Percentiles rank a stretch among this genome's conserved stretches.
These are phyloP conservation scores for Protomyces inouyei DNA, from an alignment of 1,139 yeast species.

Conservation along the genomic window DNA sequence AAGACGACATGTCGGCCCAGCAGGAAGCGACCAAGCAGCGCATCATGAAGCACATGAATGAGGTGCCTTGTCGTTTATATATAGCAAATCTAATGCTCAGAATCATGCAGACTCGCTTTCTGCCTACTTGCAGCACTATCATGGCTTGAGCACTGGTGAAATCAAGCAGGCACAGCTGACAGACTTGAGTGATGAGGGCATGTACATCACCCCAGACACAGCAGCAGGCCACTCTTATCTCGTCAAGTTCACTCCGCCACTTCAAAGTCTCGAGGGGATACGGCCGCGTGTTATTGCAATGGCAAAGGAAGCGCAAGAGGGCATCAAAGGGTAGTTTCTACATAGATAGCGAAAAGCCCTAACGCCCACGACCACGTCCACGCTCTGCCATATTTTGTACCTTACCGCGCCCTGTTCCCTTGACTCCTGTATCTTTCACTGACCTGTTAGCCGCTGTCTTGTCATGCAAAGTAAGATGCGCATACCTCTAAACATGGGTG, in stretches of 20 bases:
- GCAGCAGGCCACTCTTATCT: background rate
- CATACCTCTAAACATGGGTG: constrained; percentile 21
- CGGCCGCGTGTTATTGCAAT: constrained; percentile 21
- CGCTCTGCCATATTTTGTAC: constrained; percentile 25
- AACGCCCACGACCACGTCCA: constrained; percentile 8
- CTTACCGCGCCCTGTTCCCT: constrained; percentile 23
- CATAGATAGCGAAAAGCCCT: background rate
- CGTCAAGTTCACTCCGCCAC: constrained; percentile 15
- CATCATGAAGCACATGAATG: constrained; percentile 22
- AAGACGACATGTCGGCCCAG: constrained; percentile 1
- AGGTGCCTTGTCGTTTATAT: background rate
- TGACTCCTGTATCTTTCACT: constrained; percentile 18
- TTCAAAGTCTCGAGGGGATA: constrained; percentile 5
- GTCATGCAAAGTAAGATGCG: background rate
- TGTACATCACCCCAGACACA: background rate
- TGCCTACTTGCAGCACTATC: constrained; percentile 10
- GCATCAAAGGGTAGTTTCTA: background rate
- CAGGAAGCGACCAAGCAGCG: constrained; percentile 5
- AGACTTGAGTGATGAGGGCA: constrained; percentile 18
- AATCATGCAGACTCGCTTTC: constrained; percentile 14
- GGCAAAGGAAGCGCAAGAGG: constrained; percentile 14
- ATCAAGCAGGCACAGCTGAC: constrained; percentile 9
- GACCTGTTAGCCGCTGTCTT: background rate
- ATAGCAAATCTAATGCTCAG: background rate
- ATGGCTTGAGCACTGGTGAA: background rate